Conservation (phyloP, 352 stramenopile species). For the Globisporangium splendens region DNA sequence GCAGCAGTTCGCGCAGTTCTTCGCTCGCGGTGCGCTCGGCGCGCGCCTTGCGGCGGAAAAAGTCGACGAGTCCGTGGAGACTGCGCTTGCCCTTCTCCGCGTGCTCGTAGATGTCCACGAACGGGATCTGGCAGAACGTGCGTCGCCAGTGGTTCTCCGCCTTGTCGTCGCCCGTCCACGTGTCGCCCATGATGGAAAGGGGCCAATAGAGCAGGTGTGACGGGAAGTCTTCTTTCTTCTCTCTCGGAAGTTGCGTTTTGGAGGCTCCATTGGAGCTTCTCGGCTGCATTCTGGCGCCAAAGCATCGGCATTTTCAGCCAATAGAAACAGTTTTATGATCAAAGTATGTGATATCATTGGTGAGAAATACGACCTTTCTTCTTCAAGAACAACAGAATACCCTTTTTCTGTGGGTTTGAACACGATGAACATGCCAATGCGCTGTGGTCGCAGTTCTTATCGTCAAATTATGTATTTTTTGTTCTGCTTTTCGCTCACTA, state of each 20-base stretch:
- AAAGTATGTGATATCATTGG: too few species aligned
- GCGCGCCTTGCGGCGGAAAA: conserved; percentile 66
- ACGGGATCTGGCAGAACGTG: conserved; percentile 86
- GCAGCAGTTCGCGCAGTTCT: conserved; percentile 53
- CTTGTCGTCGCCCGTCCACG: conserved; percentile 43
- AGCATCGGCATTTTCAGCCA: too few species aligned
- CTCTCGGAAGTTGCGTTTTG: neutral
- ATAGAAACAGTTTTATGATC: too few species aligned
- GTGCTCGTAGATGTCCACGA: conserved; percentile 74
- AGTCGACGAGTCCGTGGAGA: conserved; percentile 63
- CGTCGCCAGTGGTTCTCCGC: conserved; percentile 82
- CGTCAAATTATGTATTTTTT: neutral
- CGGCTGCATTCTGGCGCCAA: neutral
- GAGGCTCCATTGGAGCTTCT: too few species aligned
- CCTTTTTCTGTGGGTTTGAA: neutral
- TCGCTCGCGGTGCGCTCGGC: conserved; percentile 58
- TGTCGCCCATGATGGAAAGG: conserved; percentile 18
- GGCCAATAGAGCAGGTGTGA: neutral
- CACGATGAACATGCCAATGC: neutral
- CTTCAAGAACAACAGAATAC: neutral
- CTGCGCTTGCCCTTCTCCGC: conserved; percentile 74
- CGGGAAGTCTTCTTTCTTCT: conserved; percentile 2
- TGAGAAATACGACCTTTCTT: neutral
- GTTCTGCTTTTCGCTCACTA: neutral
- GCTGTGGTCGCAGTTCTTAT: too few species aligned